Evolutionary conservation across 2,329 filamentous ascomycete genomes (phyloP), one percentile per base, ranked within the genome.

Genomic region (Aspergillus ibericus): DNA sequence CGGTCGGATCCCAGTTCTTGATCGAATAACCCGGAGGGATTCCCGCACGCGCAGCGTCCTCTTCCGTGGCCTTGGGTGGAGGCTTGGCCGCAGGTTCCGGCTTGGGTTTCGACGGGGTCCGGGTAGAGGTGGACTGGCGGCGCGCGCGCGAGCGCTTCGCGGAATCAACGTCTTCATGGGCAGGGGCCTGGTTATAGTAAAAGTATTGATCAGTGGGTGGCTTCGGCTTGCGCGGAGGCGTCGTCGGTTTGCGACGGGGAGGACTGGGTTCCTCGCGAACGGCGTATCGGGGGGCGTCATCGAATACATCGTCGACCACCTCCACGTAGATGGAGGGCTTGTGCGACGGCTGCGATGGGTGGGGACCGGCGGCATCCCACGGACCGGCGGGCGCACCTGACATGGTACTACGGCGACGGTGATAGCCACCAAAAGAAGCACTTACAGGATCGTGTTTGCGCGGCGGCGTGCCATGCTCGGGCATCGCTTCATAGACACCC

Each of bases 1-100:
- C 93, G 27, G 86, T 88, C 0, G 93, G 93, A 74, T 99, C 95
- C 95, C 95, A 98, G 81, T 98, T 96, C 83, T 98, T 98, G 73
- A 93, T 87, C 25, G 92, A 96, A 80, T 96, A 99, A 62, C 95
- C 93, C 1, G 87, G 77, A 1, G 95, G 93, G 58, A 99, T 97
- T 60, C 86, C 84, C 70, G 81, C 83, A 29, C 80, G 79, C 61
- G 78, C 78, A 59, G 85, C 85, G 66, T 88, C 86, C 56, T 91
- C 89, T 73, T 85, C 85, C 46, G 85, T 88, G 58, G 87, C 87
- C 68, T 80, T 77, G 49, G 76, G 76, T 47, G 78, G 71, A 6
- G 77, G 68, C 55, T 78, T 75, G 5, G 73, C 66, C 25, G 71
- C 62, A 12, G 70, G 55, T 12, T 59, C 27, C 8, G 73, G 70